phyloP scores from a whole-genome alignment of 2,329 filamentous ascomycete genomes.

The Magnaporthiopsis incrustans region DNA sequence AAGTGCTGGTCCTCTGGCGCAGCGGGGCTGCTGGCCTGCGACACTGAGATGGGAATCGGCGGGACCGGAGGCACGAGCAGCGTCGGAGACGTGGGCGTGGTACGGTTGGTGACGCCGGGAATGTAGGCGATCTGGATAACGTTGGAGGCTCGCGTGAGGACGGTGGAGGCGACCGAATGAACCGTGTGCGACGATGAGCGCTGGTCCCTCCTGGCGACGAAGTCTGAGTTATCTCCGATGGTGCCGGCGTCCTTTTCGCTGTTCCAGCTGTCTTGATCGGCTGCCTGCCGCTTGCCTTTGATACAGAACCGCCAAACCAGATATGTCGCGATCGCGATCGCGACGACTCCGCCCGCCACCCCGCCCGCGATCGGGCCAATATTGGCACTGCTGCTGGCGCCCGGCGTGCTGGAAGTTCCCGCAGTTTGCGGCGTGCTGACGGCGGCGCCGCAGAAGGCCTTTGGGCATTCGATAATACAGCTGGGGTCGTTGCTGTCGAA shows the following conservation, averaged over 20 bases:
- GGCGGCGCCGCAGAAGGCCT: conserved; percentile 34
- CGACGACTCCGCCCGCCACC: conserved; percentile 74
- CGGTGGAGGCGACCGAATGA: conserved; percentile 87
- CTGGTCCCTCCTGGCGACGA: conserved; percentile 46
- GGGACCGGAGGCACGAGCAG: conserved; percentile 86
- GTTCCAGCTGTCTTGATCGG: conserved; percentile 44
- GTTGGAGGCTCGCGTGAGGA: conserved; percentile 92
- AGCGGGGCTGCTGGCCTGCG: conserved; percentile 46
- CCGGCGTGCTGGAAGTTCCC: neutral
- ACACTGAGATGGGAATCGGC: conserved; percentile 68
- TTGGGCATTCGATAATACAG: conserved; percentile 28
- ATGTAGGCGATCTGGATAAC: conserved; percentile 99
- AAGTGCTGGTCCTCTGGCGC: conserved; percentile 75
- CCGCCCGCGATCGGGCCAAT: conserved; percentile 85
- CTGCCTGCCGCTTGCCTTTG: conserved; percentile 64
- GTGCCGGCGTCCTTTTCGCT: conserved; percentile 44
- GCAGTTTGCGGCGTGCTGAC: conserved; percentile 12
- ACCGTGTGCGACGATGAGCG: conserved; percentile 79
- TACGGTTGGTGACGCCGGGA: conserved; percentile 89
- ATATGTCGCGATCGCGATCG: conserved; percentile 67
- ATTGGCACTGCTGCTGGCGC: conserved; percentile 46
- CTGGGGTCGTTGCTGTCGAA: conserved; percentile 24
- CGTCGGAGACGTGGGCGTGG: conserved; percentile 72
- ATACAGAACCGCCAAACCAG: conserved; percentile 83
- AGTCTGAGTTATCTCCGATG: conserved; percentile 42